Percentiles rank a stretch among this genome's conserved stretches.
These are phyloP conservation scores for Neoascochyta sp. DNA, from an alignment of 2,329 filamentous ascomycete species.

Conservation along the genomic window DNA sequence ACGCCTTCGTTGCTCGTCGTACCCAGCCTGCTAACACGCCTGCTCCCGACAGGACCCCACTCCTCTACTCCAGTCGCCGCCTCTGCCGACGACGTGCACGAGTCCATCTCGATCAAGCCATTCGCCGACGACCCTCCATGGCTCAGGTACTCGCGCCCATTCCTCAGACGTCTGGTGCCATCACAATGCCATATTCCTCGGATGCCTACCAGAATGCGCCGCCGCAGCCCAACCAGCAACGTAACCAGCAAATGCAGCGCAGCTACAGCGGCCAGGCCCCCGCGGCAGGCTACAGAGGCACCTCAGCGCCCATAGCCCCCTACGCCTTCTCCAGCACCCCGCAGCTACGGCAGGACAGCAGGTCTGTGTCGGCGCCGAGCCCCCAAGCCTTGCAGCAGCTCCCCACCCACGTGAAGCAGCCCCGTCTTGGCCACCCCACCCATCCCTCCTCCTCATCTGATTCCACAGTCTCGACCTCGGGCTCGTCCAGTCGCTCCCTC, in stretches of 20 bases:
- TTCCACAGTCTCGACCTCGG: conserved; percentile 47
- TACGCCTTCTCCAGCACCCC: conserved; percentile 52
- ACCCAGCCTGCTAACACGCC: conserved; percentile 18
- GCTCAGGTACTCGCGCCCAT: conserved; percentile 48
- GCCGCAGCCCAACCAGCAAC: conserved; percentile 35
- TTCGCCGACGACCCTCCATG: conserved; percentile 32
- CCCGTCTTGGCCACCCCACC: conserved; percentile 35
- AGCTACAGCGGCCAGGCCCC: conserved; percentile 43
- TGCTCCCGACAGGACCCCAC: conserved; percentile 12
- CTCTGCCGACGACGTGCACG: conserved; percentile 11
- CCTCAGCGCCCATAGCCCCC: conserved; percentile 46
- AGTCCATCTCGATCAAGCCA: conserved; percentile 19
- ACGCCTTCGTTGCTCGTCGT: conserved; percentile 5
- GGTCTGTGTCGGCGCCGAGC: conserved; percentile 53
- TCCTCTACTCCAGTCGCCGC: conserved; percentile 15
- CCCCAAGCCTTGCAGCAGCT: conserved; percentile 39
- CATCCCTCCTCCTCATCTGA: conserved; percentile 43
- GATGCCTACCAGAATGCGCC: conserved; percentile 45
- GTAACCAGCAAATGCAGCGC: conserved; percentile 30
- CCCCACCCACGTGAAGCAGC: conserved; percentile 17
- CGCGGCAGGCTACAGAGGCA: conserved; percentile 41
- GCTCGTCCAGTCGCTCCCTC: conserved; percentile 49
- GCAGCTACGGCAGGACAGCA: conserved; percentile 55
- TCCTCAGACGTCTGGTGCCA: conserved; percentile 45
- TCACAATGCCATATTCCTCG: conserved; percentile 51